These are phyloP conservation scores for Amanita molliuscula DNA, from an alignment of 768 basidiomycete genomes.

Conservation along the genomic window DNA sequence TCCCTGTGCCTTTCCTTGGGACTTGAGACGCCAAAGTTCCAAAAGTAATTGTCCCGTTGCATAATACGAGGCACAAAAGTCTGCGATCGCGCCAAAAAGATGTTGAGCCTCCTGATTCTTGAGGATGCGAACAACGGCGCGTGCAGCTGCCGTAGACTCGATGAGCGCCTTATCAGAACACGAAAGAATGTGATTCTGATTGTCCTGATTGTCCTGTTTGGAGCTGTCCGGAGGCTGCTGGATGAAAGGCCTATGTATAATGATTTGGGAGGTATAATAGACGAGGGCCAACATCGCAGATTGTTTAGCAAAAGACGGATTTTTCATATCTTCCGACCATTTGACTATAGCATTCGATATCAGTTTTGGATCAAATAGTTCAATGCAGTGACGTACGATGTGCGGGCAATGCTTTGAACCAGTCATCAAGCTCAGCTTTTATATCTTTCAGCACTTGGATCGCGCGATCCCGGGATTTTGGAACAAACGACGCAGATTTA, in stretches of 20 bases:
- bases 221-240: constrained; percentile 22
- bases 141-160: constrained; percentile 51
- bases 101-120: constrained; percentile 38
- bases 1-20: constrained; percentile 23
- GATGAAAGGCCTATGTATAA: constrained; percentile 65
- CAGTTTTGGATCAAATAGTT: background rate
- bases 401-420: constrained; percentile 59
- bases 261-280: constrained; percentile 55
- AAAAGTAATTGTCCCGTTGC: constrained; percentile 44
- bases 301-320: constrained; percentile 41
- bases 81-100: constrained; percentile 28
- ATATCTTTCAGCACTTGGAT: constrained; percentile 56
- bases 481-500: constrained; percentile 42
- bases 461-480: constrained; percentile 41
- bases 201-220: constrained; percentile 9
- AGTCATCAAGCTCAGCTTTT: constrained; percentile 60
- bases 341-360: constrained; percentile 26
- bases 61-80: constrained; percentile 37
- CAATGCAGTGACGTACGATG: constrained; percentile 36
- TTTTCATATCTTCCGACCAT: constrained; percentile 46
- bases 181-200: background rate
- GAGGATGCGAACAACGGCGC: constrained; percentile 49
- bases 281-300: constrained; percentile 45
- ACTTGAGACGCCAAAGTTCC: constrained; percentile 47
- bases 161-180: constrained; percentile 27